Conservation (phyloP, 352 stramenopile species). For the Phytopythium cucurbitacearum region DNA sequence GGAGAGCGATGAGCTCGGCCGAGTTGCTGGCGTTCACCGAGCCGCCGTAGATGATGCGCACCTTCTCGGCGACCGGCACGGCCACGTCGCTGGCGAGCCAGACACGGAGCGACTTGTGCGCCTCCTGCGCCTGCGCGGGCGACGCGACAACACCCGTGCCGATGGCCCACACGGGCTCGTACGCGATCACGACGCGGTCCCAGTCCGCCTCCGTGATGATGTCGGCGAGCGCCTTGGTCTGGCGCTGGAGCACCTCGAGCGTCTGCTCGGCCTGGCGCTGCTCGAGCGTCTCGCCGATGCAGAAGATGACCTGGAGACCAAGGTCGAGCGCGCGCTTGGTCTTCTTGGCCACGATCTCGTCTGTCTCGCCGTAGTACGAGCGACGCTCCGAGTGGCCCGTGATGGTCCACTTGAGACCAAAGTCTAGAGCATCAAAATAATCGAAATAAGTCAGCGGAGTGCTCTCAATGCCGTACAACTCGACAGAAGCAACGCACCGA, state of each 20-base stretch:
- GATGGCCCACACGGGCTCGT: conserved; percentile 96
- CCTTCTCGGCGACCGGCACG: conserved; percentile 39
- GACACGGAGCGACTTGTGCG: conserved; percentile 73
- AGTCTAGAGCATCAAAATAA: conserved; percentile 15
- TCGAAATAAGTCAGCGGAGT: not conserved
- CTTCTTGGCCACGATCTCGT: conserved; percentile 90
- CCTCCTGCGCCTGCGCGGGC: conserved; percentile 90
- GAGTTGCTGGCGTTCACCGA: conserved; percentile 88
- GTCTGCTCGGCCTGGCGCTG: conserved; percentile 82
- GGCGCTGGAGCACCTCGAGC: conserved; percentile 87
- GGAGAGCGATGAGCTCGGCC: conserved; percentile 72
- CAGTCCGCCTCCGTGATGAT: conserved; percentile 74
- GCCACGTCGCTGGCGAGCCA: conserved; percentile 61
- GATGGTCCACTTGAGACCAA: conserved; percentile 57
- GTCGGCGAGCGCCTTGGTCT: conserved; percentile 89
- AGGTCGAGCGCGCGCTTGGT: conserved; percentile 78
- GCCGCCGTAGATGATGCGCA: conserved; percentile 86
- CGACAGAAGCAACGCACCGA: conserved; percentile 10
- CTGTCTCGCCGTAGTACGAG: conserved; percentile 79
- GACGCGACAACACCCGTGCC: conserved; percentile 92
- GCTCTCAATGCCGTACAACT: not conserved
- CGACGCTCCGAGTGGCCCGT: conserved; percentile 88
- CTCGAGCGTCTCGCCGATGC: conserved; percentile 92
- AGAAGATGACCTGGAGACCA: conserved; percentile 91
- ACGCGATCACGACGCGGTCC: conserved; percentile 88